Conservation (phyloP, 495 filamentous ascomycete species). For the Trichoderma orchidacearum region DNA sequence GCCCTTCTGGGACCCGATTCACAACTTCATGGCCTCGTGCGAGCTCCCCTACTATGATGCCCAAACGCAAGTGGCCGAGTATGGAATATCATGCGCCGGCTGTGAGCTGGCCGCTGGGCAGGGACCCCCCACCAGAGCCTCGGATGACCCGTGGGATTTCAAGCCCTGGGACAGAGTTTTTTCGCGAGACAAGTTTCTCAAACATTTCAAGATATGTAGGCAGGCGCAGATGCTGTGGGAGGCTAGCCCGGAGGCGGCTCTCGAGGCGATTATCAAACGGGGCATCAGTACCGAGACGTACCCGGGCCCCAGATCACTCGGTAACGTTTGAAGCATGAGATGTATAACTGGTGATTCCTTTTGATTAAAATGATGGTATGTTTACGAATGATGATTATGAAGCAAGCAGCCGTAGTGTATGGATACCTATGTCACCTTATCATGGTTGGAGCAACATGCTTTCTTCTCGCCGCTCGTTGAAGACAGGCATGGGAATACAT, state of each 20-base stretch:
- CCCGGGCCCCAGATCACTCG: no score
- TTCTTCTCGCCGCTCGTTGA: no score
- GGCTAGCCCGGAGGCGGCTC: background rate
- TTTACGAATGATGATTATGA: no score
- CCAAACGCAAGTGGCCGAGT: background rate
- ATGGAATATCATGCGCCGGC: background rate
- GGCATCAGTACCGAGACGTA: background rate
- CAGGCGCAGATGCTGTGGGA: background rate
- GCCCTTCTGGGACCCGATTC: background rate
- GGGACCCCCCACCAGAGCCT: background rate
- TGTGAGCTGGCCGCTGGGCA: background rate
- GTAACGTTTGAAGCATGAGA: no score
- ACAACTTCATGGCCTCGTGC: slow-evolving; percentile 1
- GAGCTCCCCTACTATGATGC: background rate
- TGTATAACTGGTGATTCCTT: no score
- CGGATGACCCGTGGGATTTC: background rate
- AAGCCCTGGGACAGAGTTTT: background rate
- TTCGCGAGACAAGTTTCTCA: background rate
- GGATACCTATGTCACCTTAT: no score
- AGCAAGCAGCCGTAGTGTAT: no score
- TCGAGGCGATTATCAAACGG: background rate
- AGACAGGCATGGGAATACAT: no score
- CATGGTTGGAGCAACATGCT: no score
- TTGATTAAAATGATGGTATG: no score
- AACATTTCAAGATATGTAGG: background rate